Base-by-base conservation (phyloP, 73 alveolate species). In the Uronychia setigera region DNA sequence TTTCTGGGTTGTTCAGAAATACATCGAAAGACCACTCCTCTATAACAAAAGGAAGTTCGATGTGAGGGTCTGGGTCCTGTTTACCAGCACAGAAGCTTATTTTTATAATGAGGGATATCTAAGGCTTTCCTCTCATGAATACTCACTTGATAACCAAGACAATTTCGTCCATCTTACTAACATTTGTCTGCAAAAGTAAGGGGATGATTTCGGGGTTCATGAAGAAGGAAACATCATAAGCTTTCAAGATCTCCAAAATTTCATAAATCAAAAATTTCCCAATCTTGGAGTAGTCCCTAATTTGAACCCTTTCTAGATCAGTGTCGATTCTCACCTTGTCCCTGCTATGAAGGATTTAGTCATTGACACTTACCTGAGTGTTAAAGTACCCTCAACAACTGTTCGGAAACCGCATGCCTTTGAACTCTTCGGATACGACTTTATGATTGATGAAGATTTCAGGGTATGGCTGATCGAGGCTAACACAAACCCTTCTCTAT, bases 171-270 rank as follows among this genome's bases (percentile, higher is more conserved):
- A 93, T 78, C 88, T 93, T 77, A 93, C 97, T 0, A 93, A 93
- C 87, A 90, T 88, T 90, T 87, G 93, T 26, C 89, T 93, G n/a
- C 93, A 93, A 87, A 93, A 93, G 80, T 84, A 90, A 86, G 88
- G 91, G 75, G 81, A 83, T 29, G 90, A 90, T 77, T 93, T 84
- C 79, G 89, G 94, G n/a, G 75, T 78, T 58, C 58, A 76, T 83
- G 97, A 93, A 82, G 91, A 87, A n/a, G 97, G 97, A n/a, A 93
- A 93, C 84, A 88, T 86, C 82, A 80, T 93, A 59, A 84, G 95
- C 59, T 93, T 93, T 78, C 80, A 78, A 75, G 60, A 93, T 0
- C 87, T 93, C 58, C 93, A 87, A 77, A 74, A 79, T 11, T 91
- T 89, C 33, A 58, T 92, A 32, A 85, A 85, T 30, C 67, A 92